phyloP scores from a whole-genome alignment of 2,329 filamentous ascomycete genomes.

The Bipolaris cookei region DNA sequence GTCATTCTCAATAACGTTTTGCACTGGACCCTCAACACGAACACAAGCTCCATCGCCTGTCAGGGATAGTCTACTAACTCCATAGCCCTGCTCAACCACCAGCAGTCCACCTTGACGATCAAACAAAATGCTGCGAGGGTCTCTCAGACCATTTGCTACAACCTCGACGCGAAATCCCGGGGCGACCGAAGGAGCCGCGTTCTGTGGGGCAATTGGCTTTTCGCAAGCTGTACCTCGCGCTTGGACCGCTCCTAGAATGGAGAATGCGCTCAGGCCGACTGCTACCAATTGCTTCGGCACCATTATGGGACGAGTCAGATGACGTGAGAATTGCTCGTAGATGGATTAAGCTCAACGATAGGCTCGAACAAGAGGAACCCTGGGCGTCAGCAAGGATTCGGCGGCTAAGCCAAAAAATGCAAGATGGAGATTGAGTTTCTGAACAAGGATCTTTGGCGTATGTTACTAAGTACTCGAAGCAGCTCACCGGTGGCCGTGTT shows the following conservation, averaged over 20 bases:
- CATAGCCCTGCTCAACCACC: constrained; percentile 55
- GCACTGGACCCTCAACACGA: constrained; percentile 30
- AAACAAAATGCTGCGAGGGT: constrained; percentile 56
- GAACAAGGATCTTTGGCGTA: not conserved
- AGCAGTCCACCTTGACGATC: constrained; percentile 57
- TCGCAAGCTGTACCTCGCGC: constrained; percentile 44
- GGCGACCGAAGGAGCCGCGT: constrained; percentile 52
- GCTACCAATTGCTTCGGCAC: constrained; percentile 35
- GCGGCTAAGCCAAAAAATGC: constrained; percentile 1
- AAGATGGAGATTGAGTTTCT: not conserved
- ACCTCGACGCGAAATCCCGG: constrained; percentile 53
- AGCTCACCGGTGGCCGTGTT: not conserved
- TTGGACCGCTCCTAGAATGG: constrained; percentile 29
- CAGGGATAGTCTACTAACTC: constrained; percentile 50
- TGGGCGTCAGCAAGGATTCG: constrained; percentile 2
- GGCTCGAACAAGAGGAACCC: constrained; percentile 1
- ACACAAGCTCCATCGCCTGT: constrained; percentile 39
- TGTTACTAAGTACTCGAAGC: not conserved
- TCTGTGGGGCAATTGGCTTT: constrained; percentile 45
- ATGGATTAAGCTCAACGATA: constrained; percentile 2
- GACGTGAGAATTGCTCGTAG: constrained; percentile 18
- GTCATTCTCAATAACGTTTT: constrained; percentile 35
- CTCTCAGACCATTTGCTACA: constrained; percentile 54
- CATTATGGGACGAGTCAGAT: constrained; percentile 22
- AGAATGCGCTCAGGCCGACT: constrained; percentile 22